Percentiles rank a stretch among this genome's conserved stretches.
Conservation (phyloP, 1,139 yeast species). For the Saccharomyces pastorianus region DNA sequence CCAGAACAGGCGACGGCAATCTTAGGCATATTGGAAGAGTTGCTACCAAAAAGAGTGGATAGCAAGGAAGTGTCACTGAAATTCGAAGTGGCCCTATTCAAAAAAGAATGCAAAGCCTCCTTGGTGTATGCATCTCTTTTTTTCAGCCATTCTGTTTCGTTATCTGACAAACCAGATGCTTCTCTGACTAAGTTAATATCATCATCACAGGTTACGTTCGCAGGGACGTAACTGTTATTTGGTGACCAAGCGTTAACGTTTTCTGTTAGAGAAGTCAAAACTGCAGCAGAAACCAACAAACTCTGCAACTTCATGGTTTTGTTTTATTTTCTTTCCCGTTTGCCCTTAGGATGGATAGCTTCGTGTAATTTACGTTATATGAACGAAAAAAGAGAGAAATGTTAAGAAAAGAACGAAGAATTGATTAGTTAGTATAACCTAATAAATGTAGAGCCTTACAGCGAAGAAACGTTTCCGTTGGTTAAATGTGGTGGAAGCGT, state of each 20-base stretch:
- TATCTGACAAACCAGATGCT: slow-evolving; percentile 29
- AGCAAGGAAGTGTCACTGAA: slow-evolving; percentile 33
- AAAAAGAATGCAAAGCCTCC: slow-evolving; percentile 46
- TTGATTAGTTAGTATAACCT: background rate
- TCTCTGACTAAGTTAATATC: slow-evolving; percentile 34
- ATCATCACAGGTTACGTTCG: slow-evolving; percentile 48
- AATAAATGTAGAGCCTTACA: background rate
- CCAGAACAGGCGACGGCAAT: slow-evolving; percentile 79
- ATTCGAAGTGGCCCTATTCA: slow-evolving; percentile 49
- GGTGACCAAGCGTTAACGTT: slow-evolving; percentile 49
- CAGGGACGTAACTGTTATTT: slow-evolving; percentile 57
- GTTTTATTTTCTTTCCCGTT: background rate
- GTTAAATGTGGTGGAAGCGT: background rate
- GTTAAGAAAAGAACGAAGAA: background rate
- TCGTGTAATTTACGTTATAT: too few species aligned
- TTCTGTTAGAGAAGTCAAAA: slow-evolving; percentile 31
- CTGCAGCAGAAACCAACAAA: slow-evolving; percentile 3
- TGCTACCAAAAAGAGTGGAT: slow-evolving; percentile 2
- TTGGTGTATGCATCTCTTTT: slow-evolving; percentile 48
- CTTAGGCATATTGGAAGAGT: slow-evolving; percentile 15
- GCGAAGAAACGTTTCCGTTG: background rate
- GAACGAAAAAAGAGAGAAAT: too few species aligned
- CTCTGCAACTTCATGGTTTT: background rate
- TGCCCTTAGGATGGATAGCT: too few species aligned
- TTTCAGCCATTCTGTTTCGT: slow-evolving; percentile 33